These are phyloP conservation scores for Venustampulla echinocandica DNA, from an alignment of 495 filamentous ascomycete genomes.

Conservation along the genomic window DNA sequence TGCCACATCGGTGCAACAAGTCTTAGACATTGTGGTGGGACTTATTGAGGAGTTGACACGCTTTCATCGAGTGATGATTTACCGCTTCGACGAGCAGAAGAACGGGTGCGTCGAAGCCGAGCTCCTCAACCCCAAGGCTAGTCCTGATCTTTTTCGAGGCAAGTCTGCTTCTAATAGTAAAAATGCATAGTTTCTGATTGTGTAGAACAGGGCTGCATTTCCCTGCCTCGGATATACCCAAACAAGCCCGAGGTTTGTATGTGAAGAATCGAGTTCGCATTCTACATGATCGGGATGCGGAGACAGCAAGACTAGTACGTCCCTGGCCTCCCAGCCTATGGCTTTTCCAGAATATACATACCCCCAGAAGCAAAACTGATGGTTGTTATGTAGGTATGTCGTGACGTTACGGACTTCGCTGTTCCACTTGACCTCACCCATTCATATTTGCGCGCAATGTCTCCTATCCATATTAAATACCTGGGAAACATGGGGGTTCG, in stretches of 20 bases:
- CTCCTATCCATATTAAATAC: conserved; percentile 82
- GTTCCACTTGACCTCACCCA: conserved; percentile 76
- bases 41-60: conserved; percentile 13
- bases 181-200: background rate
- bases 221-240: conserved; percentile 14
- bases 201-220: conserved; percentile 5
- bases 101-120: conserved; percentile 9
- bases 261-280: conserved; percentile 11
- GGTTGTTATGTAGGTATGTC: background rate
- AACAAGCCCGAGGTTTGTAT: conserved; percentile 16
- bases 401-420: conserved; percentile 54
- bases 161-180: background rate
- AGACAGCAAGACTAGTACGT: conserved; percentile 73
- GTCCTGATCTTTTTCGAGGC: background rate
- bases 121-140: conserved; percentile 8
- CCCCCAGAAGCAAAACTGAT: conserved; percentile 34
- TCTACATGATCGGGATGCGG: conserved; percentile 21
- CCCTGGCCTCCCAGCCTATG: too few relatives aligned
- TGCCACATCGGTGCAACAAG: background rate
- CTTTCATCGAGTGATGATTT: conserved; percentile 16
- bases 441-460: conserved; percentile 81
- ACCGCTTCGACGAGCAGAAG: conserved; percentile 11
- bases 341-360: background rate
- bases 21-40: conserved; percentile 13
- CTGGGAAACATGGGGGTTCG: conserved; percentile 79